Conservation (phyloP, 208 protist genomes). For the Crithidia expoeki region DNA sequence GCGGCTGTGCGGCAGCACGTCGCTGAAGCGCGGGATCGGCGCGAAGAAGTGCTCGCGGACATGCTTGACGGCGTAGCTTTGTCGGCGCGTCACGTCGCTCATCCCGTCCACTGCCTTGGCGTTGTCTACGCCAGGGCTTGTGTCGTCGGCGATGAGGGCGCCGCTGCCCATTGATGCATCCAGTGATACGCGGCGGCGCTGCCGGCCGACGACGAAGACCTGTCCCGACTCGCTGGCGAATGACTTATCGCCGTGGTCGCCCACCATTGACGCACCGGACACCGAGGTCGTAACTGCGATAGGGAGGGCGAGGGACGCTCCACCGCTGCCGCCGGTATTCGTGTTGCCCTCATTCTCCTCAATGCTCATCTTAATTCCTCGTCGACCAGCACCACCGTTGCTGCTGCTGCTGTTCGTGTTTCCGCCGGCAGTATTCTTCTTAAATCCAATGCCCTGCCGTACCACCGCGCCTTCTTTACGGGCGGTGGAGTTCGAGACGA, state of each 20-base stretch:
- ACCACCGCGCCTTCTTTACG: constrained; percentile 8
- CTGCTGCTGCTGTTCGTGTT: neutral
- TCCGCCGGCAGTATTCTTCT: constrained; percentile 1
- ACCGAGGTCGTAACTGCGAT: neutral
- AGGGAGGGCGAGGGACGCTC: neutral
- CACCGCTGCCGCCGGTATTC: neutral
- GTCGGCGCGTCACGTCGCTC: constrained; percentile 32
- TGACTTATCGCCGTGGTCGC: neutral
- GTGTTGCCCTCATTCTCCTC: neutral
- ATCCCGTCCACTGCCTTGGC: constrained; percentile 39
- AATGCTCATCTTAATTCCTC: constrained; percentile 4
- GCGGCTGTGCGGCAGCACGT: constrained; percentile 34
- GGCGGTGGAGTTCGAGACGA: constrained; percentile 11
- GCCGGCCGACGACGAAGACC: constrained; percentile 16
- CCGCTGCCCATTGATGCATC: constrained; percentile 5
- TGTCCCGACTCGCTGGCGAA: neutral
- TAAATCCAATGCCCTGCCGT: constrained; percentile 43
- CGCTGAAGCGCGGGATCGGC: constrained; percentile 48
- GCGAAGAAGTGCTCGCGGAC: constrained; percentile 62
- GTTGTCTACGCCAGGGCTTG: constrained; percentile 12
- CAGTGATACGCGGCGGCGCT: constrained; percentile 3
- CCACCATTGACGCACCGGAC: neutral
- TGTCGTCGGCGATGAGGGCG: neutral
- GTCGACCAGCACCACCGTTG: neutral
- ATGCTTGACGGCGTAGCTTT: constrained; percentile 38